Conservation (phyloP, 768 basidiomycete genomes). For the Lactarius sanguifluus region DNA sequence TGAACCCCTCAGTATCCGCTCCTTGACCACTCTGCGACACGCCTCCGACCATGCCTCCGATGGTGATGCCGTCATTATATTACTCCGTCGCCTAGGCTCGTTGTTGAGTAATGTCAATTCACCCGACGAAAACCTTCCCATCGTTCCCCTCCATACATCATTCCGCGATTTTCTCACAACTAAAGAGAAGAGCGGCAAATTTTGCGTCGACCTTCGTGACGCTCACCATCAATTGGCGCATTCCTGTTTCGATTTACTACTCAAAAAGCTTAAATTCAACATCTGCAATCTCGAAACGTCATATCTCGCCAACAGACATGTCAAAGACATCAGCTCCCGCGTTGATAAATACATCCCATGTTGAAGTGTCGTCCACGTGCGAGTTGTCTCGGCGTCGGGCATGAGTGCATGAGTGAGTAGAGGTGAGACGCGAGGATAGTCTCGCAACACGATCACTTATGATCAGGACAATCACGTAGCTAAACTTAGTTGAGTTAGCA, state of each 20-base stretch:
- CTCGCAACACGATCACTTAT: too few species aligned
- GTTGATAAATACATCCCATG: background rate
- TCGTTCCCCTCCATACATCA: background rate
- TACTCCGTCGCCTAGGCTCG: background rate
- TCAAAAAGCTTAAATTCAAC: background rate
- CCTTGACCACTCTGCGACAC: background rate
- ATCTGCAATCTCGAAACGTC: constrained; percentile 3
- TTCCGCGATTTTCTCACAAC: constrained; percentile 5
- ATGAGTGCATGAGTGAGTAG: too few species aligned
- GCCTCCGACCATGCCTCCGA: background rate
- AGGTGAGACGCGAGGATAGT: too few species aligned
- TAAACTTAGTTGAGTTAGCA: too few species aligned
- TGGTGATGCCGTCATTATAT: background rate
- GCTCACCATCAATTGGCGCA: background rate
- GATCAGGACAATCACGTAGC: too few species aligned
- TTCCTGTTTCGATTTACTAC: background rate
- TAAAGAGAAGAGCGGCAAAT: background rate
- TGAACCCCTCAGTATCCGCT: background rate
- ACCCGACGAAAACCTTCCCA: background rate
- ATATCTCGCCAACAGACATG: background rate
- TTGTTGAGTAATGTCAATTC: constrained; percentile 7
- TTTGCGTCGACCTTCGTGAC: background rate
- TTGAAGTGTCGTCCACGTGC: too few species aligned
- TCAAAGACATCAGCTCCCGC: background rate
- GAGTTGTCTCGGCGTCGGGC: too few species aligned